Evolutionary conservation across 2,329 filamentous ascomycete species (phyloP), one percentile per base, ranked within the genome.

Genomic region (Xylariaceae sp.): DNA sequence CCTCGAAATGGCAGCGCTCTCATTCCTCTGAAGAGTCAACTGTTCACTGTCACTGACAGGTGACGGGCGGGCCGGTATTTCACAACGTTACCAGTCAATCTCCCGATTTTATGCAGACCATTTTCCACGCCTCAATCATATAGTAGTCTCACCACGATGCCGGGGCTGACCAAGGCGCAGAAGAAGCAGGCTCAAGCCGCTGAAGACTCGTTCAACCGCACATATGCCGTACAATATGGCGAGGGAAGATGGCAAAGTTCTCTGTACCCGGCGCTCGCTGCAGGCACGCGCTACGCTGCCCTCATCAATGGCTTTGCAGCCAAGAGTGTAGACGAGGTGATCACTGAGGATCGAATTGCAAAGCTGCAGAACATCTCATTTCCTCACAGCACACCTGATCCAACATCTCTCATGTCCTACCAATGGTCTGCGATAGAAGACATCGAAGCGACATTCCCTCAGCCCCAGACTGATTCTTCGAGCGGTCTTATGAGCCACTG

Each of bases 401-500:
- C 30, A 1, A 14, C n/a, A 6, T 39, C 40, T n/a, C 47, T 62
- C 5, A 22, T 41, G 19, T 41, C 59, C 4, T 62, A 57, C 40
- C 57, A 62, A 47, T 56, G 52, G 48, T 46, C 44, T 22, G 43
- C 40, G 41, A 41, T 52, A 3, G 42, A 53, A 22, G 48, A 27
- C 22, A 27, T 51, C 6, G 48, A 54, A 11, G 49, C 54, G 9
- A 51, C 58, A 1, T 65, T 64, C 30, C 62, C 62, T n/a, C 51
- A 46, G 5, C 62, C 62, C 5, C 56, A 60, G 36, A 35, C 51
- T 14, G 52, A 57, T 15, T 18, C 53, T 1, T 45, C 53, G 11
- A 58, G 43, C 6, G 40, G 48, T 5, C 58, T 64, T 15, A 53
- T 61, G 52, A 61, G 61, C 11, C 62, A 65, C 42, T 65, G 62